A percentile compares a stretch with the other conserved stretches of the same genome.
These are phyloP conservation scores for Talaromyces wortmannii DNA, from an alignment of 495 filamentous ascomycete species.

Conservation along the genomic window DNA sequence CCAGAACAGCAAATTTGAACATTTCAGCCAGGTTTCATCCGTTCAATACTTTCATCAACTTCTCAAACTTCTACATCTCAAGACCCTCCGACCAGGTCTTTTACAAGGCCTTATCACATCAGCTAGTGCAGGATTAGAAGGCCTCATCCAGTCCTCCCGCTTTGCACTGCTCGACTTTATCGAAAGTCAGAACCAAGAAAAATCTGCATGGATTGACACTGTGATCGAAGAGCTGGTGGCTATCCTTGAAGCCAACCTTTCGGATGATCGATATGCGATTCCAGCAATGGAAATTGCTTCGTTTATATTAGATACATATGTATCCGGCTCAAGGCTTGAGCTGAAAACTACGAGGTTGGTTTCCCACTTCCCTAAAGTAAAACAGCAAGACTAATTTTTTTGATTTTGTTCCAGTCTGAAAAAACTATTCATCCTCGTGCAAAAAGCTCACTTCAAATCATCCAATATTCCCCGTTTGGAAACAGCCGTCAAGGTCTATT, in stretches of 20 bases:
- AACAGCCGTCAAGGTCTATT: conserved; percentile 72
- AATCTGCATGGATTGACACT: conserved; percentile 17
- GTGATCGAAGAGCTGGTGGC: conserved; percentile 35
- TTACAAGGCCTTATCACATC: conserved; percentile 75
- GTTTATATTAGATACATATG: conserved; percentile 57
- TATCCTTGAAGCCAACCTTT: conserved; percentile 37
- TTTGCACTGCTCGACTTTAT: conserved; percentile 53
- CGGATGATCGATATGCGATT: conserved; percentile 63
- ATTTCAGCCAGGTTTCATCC: conserved; percentile 38
- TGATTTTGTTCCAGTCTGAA: conserved; percentile 33
- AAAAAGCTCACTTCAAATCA: conserved; percentile 77
- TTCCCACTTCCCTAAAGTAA: neutral
- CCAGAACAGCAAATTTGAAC: conserved; percentile 24
- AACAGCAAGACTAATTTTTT: no score
- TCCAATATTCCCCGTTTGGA: conserved; percentile 70
- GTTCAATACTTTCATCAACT: conserved; percentile 37
- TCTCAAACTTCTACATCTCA: conserved; percentile 24
- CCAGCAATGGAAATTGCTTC: conserved; percentile 69
- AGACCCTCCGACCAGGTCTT: conserved; percentile 39
- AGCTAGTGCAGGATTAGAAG: conserved; percentile 77
- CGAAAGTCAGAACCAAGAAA: conserved; percentile 23
- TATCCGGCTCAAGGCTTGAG: conserved; percentile 6
- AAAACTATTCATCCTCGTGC: conserved; percentile 58
- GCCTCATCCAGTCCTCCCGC: conserved; percentile 67
- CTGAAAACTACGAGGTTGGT: neutral